These are phyloP conservation scores for Yarrowia sp. DNA, from an alignment of 805 yeast species.

Conservation along the genomic window DNA sequence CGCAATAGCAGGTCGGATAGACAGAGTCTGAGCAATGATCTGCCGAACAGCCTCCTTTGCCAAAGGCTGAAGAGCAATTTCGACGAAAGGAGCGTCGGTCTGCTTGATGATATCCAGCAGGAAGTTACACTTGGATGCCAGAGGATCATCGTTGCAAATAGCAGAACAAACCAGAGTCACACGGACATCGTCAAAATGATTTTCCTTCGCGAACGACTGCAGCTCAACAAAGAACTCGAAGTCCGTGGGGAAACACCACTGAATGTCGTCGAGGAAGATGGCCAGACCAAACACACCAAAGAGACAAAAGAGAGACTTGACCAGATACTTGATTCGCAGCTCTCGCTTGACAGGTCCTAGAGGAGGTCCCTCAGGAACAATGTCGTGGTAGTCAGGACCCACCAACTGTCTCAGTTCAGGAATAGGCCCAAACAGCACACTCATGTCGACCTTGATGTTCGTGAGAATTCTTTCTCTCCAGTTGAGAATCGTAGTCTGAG, in stretches of 20 bases:
- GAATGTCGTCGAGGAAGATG: constrained; percentile 56
- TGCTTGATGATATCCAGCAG: constrained; percentile 32
- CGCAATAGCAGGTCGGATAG: constrained; percentile 12
- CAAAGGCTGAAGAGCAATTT: constrained; percentile 43
- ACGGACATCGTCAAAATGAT: constrained; percentile 44
- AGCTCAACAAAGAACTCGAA: constrained; percentile 46
- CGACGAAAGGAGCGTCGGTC: constrained; percentile 41
- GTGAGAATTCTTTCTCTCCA: constrained; percentile 55
- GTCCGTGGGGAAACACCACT: constrained; percentile 53
- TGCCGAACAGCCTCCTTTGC: constrained; percentile 42
- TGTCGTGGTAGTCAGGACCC: constrained; percentile 53
- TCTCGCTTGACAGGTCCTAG: constrained; percentile 51
- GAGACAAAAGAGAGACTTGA: constrained; percentile 55
- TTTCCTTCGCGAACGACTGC: constrained; percentile 47
- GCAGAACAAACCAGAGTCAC: constrained; percentile 47
- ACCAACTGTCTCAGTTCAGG: constrained; percentile 57
- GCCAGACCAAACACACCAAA: constrained; percentile 56
- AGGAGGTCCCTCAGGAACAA: constrained; percentile 44
- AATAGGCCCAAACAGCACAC: constrained; percentile 53
- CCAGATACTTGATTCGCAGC: constrained; percentile 53
- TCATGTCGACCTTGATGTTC: constrained; percentile 54
- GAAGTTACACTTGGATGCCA: constrained; percentile 36
- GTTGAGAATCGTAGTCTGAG: constrained; percentile 50
- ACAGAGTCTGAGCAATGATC: constrained; percentile 43
- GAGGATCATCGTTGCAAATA: constrained; percentile 37